A percentile compares a stretch with the other conserved stretches of the same genome.
phyloP scores from a whole-genome alignment of 495 filamentous ascomycete genomes.

The Articulospora tetracladia region DNA sequence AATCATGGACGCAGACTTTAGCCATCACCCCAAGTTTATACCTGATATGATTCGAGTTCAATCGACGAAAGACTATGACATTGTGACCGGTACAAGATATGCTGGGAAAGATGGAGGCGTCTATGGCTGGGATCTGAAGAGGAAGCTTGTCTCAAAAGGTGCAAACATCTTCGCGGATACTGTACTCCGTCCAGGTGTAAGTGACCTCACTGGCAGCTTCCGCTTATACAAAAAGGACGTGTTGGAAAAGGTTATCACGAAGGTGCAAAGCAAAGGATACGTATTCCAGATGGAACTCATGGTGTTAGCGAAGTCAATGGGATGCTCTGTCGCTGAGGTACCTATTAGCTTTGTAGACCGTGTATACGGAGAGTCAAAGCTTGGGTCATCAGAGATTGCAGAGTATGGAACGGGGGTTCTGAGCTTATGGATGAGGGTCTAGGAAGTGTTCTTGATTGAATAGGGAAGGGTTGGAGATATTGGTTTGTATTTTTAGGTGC shows the following conservation, averaged over 20 bases:
- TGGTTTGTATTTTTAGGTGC: conserved; percentile 6
- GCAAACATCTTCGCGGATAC: conserved; percentile 95
- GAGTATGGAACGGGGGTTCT: conserved; percentile 95
- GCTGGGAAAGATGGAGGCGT: conserved; percentile 79
- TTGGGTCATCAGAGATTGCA: conserved; percentile 94
- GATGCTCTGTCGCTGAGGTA: conserved; percentile 84
- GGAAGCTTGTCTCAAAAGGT: conserved; percentile 85
- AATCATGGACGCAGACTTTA: conserved; percentile 99
- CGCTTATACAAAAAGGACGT: conserved; percentile 88
- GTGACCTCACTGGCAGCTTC: conserved; percentile 93
- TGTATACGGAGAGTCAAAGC: conserved; percentile 91
- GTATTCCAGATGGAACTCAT: conserved; percentile 96
- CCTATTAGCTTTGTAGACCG: conserved; percentile 96
- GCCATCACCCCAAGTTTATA: conserved; percentile 96
- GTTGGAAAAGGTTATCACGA: conserved; percentile 82
- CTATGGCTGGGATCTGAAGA: conserved; percentile 95
- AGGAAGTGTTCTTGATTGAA: conserved; percentile 8
- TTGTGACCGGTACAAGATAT: conserved; percentile 94
- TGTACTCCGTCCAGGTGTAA: conserved; percentile 89
- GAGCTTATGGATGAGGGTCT: conserved; percentile 85
- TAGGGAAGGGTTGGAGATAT: conserved; percentile 7
- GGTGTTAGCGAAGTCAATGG: conserved; percentile 89
- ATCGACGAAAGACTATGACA: conserved; percentile 65
- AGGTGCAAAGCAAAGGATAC: conserved; percentile 91
- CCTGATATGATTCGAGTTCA: conserved; percentile 71